Base-by-base conservation (phyloP, 768 basidiomycete species). In the Mycena rebaudengoi region DNA sequence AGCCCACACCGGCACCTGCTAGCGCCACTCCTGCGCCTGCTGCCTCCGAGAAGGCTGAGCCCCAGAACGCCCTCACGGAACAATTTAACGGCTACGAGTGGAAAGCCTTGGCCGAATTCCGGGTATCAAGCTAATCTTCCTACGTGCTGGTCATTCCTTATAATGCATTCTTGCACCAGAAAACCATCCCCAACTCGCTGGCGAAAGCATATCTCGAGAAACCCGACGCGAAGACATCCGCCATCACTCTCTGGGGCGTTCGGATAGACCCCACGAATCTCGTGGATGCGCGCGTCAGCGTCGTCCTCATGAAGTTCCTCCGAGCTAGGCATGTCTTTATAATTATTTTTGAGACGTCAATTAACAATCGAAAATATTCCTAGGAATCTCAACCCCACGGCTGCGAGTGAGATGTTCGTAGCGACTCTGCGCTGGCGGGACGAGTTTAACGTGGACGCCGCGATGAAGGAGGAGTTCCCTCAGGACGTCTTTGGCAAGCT, bases 271-370 rank as follows among this genome's bases (percentile, higher is more conserved):
- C 93, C 3, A 63, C 58, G 3, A 78, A 80, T 57, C 84, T 86
- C 13, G 74, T 71, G 48, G 85, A 92, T 72, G 87, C 91, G 1
- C 84, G 85, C 8, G 85, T 87, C 61, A 92, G 90, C 69, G 91
- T 94, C 30, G 70, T 94, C 10, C 80, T 95, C 35, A 86, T 94
- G 85, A 94, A 94, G 72, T 95, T 94, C 79, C 77, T 93, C 29
- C 84, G 90, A 59, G 93, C 93, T 5, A 85, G 90, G 91, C 88
- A 68, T 33, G 23, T 28, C 28, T 46, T 18, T 28, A 29, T 13
- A 28, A 20, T 40, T 21, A 29, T 20, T n/a, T n/a, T n/a, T n/a
- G n/a, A n/a, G n/a, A n/a, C n/a, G 7, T 28, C n/a, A 40, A 28
- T 30, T 26, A 40, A 29, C 46, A 18, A 55, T 49, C 33, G 10